Percentiles rank a stretch among this genome's conserved stretches.
These are phyloP conservation scores for Sphagnum fallax DNA, from an alignment of 228 moss, liverwort and hornwort genomes.

Conservation along the genomic window DNA sequence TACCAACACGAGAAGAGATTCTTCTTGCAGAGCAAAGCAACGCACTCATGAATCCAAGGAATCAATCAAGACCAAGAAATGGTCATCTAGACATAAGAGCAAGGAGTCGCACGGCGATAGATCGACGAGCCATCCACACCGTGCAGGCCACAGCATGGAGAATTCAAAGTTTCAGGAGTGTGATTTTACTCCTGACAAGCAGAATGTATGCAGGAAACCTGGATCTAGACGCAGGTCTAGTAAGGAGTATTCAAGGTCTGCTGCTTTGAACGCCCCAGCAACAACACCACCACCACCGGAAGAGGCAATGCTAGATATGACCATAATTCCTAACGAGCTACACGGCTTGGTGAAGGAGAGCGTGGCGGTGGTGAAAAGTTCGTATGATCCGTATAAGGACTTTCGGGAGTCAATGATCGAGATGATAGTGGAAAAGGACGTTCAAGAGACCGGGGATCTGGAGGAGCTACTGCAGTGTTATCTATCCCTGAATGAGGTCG, in stretches of 20 bases:
- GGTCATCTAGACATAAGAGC: too few species aligned
- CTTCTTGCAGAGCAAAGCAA: too few species aligned
- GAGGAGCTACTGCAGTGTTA: conserved; percentile 88
- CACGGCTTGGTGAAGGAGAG: conserved; percentile 68
- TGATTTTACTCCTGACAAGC: not conserved
- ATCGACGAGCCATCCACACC: too few species aligned
- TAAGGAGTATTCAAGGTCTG: not conserved
- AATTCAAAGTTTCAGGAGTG: not conserved
- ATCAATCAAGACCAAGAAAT: too few species aligned
- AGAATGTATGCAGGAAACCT: not conserved
- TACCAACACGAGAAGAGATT: too few species aligned
- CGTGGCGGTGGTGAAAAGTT: conserved; percentile 86
- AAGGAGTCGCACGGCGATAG: too few species aligned
- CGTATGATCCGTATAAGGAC: conserved; percentile 82
- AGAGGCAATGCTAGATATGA: too few species aligned
- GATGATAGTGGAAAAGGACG: conserved; percentile 95
- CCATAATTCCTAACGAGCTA: conserved; percentile 20
- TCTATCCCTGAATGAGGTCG: conserved; percentile 76
- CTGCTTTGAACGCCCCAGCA: not conserved
- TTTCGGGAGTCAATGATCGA: conserved; percentile 95
- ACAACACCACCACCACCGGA: too few species aligned
- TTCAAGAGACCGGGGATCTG: conserved; percentile 70
- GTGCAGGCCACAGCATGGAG: too few species aligned
- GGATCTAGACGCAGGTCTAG: not conserved
- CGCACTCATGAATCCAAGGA: too few species aligned